These are phyloP conservation scores for Ambrosia trifida DNA, from an alignment of 129 eudicot genomes.

Conservation along the genomic window DNA sequence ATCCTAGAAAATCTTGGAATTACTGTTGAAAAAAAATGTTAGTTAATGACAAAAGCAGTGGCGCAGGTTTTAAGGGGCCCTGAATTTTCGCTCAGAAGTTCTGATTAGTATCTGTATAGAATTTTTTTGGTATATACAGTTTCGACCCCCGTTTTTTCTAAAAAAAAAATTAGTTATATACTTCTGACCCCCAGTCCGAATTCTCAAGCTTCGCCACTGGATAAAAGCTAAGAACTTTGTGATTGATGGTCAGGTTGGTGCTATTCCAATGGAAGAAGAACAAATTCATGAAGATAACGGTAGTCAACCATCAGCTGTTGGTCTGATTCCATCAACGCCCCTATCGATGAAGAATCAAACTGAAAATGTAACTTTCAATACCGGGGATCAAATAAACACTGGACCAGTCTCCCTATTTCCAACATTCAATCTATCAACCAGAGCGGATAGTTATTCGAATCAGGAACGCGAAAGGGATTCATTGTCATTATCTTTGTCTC, in stretches of 20 bases:
- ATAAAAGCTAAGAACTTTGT: slow-evolving; percentile 13
- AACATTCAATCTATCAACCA: slow-evolving; percentile 32
- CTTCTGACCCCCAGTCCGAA: too few species aligned
- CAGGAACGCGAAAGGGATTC: slow-evolving; percentile 32
- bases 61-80: too few species aligned
- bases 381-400: slow-evolving; percentile 25
- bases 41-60: neutral
- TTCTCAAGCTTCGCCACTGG: too few species aligned
- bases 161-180: too few species aligned
- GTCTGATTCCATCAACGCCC: slow-evolving; percentile 41
- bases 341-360: slow-evolving; percentile 36
- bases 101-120: too few species aligned
- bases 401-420: slow-evolving; percentile 36
- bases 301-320: slow-evolving; percentile 4
- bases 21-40: neutral
- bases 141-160: too few species aligned
- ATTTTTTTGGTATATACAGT: too few species aligned
- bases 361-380: slow-evolving; percentile 24
- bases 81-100: too few species aligned
- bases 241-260: slow-evolving; percentile 53
- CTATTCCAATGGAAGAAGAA: slow-evolving; percentile 53
- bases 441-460: slow-evolving; percentile 32
- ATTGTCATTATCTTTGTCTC: slow-evolving; percentile 49
- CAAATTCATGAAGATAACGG: slow-evolving; percentile 37
- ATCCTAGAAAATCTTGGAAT: too few species aligned